Evolutionary conservation across 495 filamentous ascomycete genomes (phyloP), one percentile per base, ranked within the genome.

Genomic region (Podospora appendiculata): DNA sequence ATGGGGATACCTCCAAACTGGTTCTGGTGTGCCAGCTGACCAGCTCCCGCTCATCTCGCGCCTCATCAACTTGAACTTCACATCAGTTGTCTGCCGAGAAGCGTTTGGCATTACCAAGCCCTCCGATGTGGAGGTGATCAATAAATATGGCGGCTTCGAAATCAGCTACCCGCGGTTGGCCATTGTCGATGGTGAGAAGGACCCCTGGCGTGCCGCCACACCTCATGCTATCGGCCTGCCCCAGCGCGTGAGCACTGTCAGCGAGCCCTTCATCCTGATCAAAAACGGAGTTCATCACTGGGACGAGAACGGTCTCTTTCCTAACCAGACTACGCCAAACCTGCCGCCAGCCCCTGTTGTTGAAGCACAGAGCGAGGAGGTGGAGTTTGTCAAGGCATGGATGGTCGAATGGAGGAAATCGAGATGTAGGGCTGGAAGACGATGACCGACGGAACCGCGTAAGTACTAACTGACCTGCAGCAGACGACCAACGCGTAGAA

Each of bases 1-100:
- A 80, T 90, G 85, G 85, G 87, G 86, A 34, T 89, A 77, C 66
- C 75, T 87, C 19, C 75, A 79, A 57, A 85, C 83, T 6, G 86
- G 86, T 52, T 79, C 78, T 39, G 76, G 79, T 25, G 79, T 81
- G 1, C 85, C 86, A 0, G 40, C 57, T 0, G 58, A 69, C 54
- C 76, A 82, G 53, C 73, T 79, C 0, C 82, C 87, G 0, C 59
- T 90, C 6, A 74, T 89, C 51, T 87, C 84, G 8, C 81, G 85
- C 8, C 72, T 76, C 1, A 71, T 86, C 52, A 73, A 78, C 57
- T 52, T 88, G 0, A 62, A 74, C 10, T 86, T 79, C 62, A 53
- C 68, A 5, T 70, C 73, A 6, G 18, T 72, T 3, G 67, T 80
- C 55, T 89, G 86, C 71, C 57, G 64, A 2, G 60, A 73, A 9